Conservation (phyloP, 257 asterid species). For the Striga asiatica region DNA sequence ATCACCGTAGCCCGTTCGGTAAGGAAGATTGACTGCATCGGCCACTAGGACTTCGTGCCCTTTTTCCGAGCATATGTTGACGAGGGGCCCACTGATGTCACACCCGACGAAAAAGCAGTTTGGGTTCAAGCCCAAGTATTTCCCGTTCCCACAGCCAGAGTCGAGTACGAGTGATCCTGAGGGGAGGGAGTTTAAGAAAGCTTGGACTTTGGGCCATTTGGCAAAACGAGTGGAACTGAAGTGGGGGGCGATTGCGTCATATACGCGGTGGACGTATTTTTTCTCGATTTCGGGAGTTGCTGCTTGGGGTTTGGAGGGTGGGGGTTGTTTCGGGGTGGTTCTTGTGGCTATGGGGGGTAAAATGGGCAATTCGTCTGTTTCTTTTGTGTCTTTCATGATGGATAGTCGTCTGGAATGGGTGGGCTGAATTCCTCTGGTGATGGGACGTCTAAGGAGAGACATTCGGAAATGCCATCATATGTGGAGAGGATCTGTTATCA, state of each 20-base stretch:
- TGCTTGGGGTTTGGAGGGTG: slow-evolving; percentile 38
- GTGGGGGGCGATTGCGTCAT: slow-evolving; percentile 99
- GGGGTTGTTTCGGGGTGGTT: slow-evolving; percentile 15
- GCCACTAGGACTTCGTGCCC: slow-evolving; percentile 90
- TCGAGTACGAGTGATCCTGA: slow-evolving; percentile 74
- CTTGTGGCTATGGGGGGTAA: slow-evolving; percentile 35
- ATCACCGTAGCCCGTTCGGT: slow-evolving; percentile 73
- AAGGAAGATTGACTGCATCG: slow-evolving; percentile 89
- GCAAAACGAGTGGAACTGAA: slow-evolving; percentile 93
- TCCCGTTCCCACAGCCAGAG: slow-evolving; percentile 97
- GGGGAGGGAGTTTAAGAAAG: slow-evolving; percentile 60
- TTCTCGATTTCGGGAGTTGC: slow-evolving; percentile 85
- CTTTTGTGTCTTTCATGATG: slow-evolving; percentile 49
- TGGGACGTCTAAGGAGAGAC: slow-evolving; percentile 28
- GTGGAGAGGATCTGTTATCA: slow-evolving; percentile 11
- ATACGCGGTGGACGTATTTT: slow-evolving; percentile 86
- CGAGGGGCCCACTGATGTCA: slow-evolving; percentile 76
- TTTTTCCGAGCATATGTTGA: slow-evolving; percentile 65
- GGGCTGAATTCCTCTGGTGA: slow-evolving; percentile 5
- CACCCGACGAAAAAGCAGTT: slow-evolving; percentile 68
- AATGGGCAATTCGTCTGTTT: slow-evolving; percentile 25
- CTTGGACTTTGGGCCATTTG: slow-evolving; percentile 95
- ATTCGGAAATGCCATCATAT: slow-evolving; percentile 32
- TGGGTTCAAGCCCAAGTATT: slow-evolving; percentile 72
- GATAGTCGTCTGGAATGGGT: slow-evolving; percentile 19